Evolutionary conservation across 768 basidiomycete genomes (phyloP), one percentile per base, ranked within the genome.

Genomic region (Solioccasus polychromus): DNA sequence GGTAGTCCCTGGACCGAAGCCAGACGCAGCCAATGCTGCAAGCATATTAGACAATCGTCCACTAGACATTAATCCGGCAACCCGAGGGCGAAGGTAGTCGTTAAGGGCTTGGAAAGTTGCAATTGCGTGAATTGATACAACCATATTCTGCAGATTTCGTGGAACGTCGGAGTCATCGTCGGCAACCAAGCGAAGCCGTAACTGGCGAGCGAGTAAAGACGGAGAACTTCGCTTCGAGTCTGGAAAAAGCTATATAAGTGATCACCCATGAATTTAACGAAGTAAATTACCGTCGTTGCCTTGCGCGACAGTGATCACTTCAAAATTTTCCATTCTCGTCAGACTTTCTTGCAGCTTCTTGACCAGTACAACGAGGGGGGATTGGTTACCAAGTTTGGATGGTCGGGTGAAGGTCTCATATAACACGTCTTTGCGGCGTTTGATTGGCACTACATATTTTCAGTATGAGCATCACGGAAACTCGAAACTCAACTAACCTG

Each of bases 61-160:
- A 45, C 77, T 71, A 8, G 76, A 75, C 40, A 85, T 63, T 19
- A 88, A 62, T 0, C 90, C 89, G 6, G 91, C 74, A 25, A 96
- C 85, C 4, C 92, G 80, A 20, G 95, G 95, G 1, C 92, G 85
- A 11, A 98, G 79, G 63, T 97, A 99, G 64, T 96, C 94, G 59
- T 96, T 91, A 24, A 98, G 76, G 1, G 95, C 93, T 63, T 96
- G 92, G 78, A 98, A 92, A 1, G 93, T 97, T 1, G 96, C 95
- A 51, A 98, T 96, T 6, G 94, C 95, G 61, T 98, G 95, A 50
- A 98, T 98, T 7, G 94, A 97, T 18, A 98, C 90, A 30, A 92
- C 90, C 59, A 98, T 89, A 54, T 91, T 93, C 58, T 87, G 87
- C 26, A 90, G 71, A 60, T 79, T 85, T 44, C 85, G 82, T 15